A percentile compares a stretch with the other conserved stretches of the same genome.
Conservation (phyloP, 306 rosid species). For the Pachyrhizus erosus region DNA sequence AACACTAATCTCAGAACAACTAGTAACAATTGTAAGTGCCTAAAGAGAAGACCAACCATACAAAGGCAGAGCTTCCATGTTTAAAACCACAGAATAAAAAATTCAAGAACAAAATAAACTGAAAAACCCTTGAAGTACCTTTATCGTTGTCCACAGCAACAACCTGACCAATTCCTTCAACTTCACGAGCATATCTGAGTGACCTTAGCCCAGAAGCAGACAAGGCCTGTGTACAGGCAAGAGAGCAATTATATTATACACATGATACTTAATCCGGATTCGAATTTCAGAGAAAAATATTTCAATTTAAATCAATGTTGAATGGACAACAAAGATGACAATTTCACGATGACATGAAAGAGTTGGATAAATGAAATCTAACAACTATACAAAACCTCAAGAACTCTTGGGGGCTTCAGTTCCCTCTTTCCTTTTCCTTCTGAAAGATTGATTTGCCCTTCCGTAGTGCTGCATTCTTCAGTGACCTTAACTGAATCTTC, state of each 20-base stretch:
- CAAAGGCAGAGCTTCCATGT: not conserved
- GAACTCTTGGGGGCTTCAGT: constrained; percentile 83
- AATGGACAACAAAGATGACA: not conserved
- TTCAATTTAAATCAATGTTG: constrained; percentile 5
- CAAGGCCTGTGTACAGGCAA: constrained; percentile 67
- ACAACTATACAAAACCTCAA: constrained; percentile 65
- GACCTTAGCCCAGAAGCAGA: constrained; percentile 99
- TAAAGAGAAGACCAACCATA: constrained; percentile 15
- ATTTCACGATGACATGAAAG: not conserved
- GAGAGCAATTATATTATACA: constrained; percentile 25
- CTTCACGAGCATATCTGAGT: constrained; percentile 93
- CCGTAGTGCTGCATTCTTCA: constrained; percentile 52
- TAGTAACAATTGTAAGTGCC: not conserved
- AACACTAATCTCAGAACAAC: constrained; percentile 11
- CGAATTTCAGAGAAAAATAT: not conserved
- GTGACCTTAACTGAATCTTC: constrained; percentile 52
- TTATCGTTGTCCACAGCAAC: constrained; percentile 93
- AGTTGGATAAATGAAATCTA: not conserved
- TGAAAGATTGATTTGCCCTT: constrained; percentile 40
- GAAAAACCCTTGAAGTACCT: constrained; percentile 56
- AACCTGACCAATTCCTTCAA: constrained; percentile 92
- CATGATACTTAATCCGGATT: constrained; percentile 15
- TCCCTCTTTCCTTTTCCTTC: constrained; percentile 69
- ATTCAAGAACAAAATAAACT: constrained; percentile 11
- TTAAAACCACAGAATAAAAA: constrained; percentile 4